Percentiles rank a stretch among this genome's conserved stretches.
These are phyloP conservation scores for Cryphonectria carpinicola DNA, from an alignment of 2,329 filamentous ascomycete genomes.

Conservation along the genomic window DNA sequence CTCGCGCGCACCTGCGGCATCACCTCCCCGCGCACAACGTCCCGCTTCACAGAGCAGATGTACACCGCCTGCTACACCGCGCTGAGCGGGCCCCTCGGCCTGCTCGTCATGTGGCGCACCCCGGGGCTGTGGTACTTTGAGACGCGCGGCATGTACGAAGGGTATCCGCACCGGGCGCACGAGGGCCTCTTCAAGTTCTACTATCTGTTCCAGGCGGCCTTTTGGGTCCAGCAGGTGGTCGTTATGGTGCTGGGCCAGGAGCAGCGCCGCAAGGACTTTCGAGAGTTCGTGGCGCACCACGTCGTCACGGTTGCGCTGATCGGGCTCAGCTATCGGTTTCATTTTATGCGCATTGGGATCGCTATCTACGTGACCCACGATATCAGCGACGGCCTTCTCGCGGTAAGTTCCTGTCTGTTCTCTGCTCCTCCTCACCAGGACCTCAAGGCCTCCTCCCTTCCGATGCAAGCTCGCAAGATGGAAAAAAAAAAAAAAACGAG, in stretches of 20 bases:
- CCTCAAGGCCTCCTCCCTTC: no score
- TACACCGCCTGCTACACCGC: constrained; percentile 93
- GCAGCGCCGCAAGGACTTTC: constrained; percentile 93
- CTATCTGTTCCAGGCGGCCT: constrained; percentile 91
- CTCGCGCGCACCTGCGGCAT: constrained; percentile 73
- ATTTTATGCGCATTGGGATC: constrained; percentile 93
- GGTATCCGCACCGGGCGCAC: constrained; percentile 84
- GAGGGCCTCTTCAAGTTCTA: constrained; percentile 88
- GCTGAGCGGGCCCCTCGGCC: constrained; percentile 77
- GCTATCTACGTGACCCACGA: constrained; percentile 95
- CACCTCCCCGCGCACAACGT: constrained; percentile 74
- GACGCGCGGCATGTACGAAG: constrained; percentile 85
- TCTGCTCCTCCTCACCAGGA: not conserved
- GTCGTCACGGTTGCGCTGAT: constrained; percentile 87
- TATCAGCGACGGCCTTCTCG: constrained; percentile 93
- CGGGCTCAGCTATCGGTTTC: constrained; percentile 86
- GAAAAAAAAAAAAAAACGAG: no score
- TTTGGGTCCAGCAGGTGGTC: constrained; percentile 94
- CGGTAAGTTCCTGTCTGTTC: constrained; percentile 59
- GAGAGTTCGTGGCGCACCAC: constrained; percentile 89
- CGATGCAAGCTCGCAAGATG: no score
- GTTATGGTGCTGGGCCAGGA: constrained; percentile 88
- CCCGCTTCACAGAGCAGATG: constrained; percentile 93
- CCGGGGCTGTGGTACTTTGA: constrained; percentile 91
- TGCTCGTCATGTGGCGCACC: constrained; percentile 88